Base-by-base conservation (phyloP, 129 eudicot genomes). In the Arctium lappa region DNA sequence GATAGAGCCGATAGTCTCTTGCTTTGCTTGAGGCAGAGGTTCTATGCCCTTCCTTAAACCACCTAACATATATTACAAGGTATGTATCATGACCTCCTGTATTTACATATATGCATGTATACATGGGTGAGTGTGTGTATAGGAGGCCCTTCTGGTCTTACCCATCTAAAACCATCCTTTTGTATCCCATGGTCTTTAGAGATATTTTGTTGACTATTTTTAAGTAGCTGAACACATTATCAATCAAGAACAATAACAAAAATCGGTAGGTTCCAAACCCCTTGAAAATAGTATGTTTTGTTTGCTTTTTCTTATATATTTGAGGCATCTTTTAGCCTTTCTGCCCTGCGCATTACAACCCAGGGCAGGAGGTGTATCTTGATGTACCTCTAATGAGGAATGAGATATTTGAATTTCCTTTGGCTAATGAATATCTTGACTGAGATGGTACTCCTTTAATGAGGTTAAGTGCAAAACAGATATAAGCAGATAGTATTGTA, bases 21-120 rank as follows among this genome's bases (percentile, higher is more conserved):
- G 79, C 85, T 93, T 62, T 88, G 93, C 86, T 80, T 93, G 88
- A 88, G 82, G 79, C 95, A 86, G 36, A 84, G 89, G 74, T 93
- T 93, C 76, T 95, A 93, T 29, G 97, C 92, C 80, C 93, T 93
- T 65, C 90, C 91, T 80, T 95, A 91, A 81, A 93, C 93, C 83
- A 83, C 93, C 79, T 88, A 93, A 93, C 86, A 89, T 93, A 83
- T 88, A 74, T 78, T 91, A 91, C 87, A 93, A 89, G 95, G 97
- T 93, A 56, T 44, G 32, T n/a, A 22, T 27, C 70, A 18, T 18
- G 4, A 63, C 70, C 70, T 63, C 32, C 63, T 53, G 8, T 15
- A 31, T 46, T 15, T 53, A 53, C 65, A 53, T 13, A 53, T 15
- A 53, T 53, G 65, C 65, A 15, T 53, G 65, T 53, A 53, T 53